Evolutionary conservation across 176 grass and related monocot genomes (phyloP).

Genomic region (Poa pratensis): DNA sequence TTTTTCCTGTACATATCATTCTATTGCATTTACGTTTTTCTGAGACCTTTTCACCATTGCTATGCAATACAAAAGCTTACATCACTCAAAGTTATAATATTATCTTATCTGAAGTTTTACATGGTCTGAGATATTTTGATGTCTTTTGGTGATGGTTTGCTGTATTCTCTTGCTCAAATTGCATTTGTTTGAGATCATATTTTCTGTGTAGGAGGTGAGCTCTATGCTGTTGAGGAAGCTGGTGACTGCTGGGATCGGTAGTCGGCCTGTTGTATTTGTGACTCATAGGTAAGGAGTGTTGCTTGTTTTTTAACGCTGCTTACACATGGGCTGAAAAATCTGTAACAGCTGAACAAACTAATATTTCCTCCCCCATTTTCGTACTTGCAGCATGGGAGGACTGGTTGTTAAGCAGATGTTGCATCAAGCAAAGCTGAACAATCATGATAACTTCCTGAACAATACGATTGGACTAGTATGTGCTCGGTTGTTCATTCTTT

Average conservation of each 20-base stretch:
- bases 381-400: slow-evolving; percentile 85
- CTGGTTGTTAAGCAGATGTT: slow-evolving; percentile 97
- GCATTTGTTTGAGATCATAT: slow-evolving; percentile 13
- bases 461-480: slow-evolving; percentile 91
- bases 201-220: slow-evolving; percentile 82
- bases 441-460: slow-evolving; percentile 73
- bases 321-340: background rate
- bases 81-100: slow-evolving; percentile 4
- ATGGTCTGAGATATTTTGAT: slow-evolving; percentile 18
- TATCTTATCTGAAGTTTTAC: background rate
- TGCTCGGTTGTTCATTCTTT: slow-evolving; percentile 26
- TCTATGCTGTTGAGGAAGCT: slow-evolving; percentile 89
- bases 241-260: slow-evolving; percentile 79
- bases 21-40: slow-evolving; percentile 5
- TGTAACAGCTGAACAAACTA: slow-evolving; percentile 37
- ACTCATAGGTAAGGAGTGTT: slow-evolving; percentile 74
- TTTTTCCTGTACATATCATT: slow-evolving; percentile 1
- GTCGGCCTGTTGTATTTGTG: slow-evolving; percentile 89
- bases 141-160: slow-evolving; percentile 8
- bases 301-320: slow-evolving; percentile 17
- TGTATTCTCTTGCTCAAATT: slow-evolving; percentile 33
- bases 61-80: background rate
- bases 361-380: slow-evolving; percentile 28
- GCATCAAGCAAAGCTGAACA: slow-evolving; percentile 86
- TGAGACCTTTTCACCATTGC: background rate